These are phyloP conservation scores for Heritiera fomes DNA, from an alignment of 345 rosid genomes.

Conservation along the genomic window DNA sequence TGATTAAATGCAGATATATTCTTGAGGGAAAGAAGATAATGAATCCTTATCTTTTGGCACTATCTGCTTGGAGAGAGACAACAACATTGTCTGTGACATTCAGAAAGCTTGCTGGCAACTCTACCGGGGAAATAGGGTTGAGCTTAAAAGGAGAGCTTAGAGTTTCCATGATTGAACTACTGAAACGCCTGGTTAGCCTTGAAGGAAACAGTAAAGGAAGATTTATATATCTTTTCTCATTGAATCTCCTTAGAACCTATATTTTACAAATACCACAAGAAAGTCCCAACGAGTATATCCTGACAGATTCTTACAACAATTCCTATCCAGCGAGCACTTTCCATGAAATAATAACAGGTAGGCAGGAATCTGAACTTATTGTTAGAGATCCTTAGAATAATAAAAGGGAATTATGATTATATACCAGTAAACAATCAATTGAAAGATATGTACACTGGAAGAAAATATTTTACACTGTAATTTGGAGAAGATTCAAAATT, in stretches of 20 bases:
- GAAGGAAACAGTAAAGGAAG: conserved; percentile 32
- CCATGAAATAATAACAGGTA: conserved; percentile 46
- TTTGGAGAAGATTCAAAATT: not conserved
- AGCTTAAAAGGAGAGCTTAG: conserved; percentile 41
- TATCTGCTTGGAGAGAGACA: conserved; percentile 45
- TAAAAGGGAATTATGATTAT: too few species aligned
- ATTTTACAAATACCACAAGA: conserved; percentile 37
- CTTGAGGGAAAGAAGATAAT: conserved; percentile 48
- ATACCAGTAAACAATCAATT: not conserved
- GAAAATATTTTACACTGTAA: not conserved
- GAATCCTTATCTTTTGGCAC: conserved; percentile 38
- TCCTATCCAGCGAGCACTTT: conserved; percentile 36
- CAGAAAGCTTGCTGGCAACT: conserved; percentile 17
- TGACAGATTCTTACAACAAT: conserved; percentile 13
- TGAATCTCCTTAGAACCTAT: conserved; percentile 36
- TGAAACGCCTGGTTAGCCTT: conserved; percentile 37
- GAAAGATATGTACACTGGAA: not conserved
- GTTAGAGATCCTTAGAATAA: not conserved
- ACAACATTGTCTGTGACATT: conserved; percentile 44
- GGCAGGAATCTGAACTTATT: not conserved
- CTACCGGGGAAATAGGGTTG: conserved; percentile 11
- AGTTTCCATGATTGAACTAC: conserved; percentile 35
- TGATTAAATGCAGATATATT: conserved; percentile 35
- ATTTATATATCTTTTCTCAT: conserved; percentile 29
- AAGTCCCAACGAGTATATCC: not conserved